phyloP scores from a whole-genome alignment of 2,329 filamentous ascomycete genomes.

The Zasmidium cellare region DNA sequence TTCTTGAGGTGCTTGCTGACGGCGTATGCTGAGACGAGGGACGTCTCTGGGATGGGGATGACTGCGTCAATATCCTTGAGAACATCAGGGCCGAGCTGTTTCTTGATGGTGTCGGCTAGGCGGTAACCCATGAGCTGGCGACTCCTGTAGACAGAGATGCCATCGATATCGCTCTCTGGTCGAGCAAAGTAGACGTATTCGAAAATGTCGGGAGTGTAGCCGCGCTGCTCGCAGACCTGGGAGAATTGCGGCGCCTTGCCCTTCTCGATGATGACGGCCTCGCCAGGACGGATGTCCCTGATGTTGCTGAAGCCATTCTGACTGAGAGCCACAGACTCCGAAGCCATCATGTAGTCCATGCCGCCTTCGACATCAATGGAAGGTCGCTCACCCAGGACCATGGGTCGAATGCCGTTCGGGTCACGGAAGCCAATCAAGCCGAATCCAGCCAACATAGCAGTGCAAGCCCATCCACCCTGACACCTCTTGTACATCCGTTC shows the following conservation, averaged over 20 bases:
- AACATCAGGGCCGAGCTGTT: conserved; percentile 66
- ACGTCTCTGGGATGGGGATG: conserved; percentile 82
- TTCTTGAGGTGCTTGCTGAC: conserved; percentile 75
- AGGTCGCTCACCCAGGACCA: conserved; percentile 73
- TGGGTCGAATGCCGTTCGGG: conserved; percentile 76
- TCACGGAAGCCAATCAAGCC: conserved; percentile 80
- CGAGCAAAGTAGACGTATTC: conserved; percentile 87
- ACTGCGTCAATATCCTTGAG: conserved; percentile 79
- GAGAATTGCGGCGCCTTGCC: conserved; percentile 71
- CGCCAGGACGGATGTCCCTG: conserved; percentile 74
- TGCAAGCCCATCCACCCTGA: conserved; percentile 76
- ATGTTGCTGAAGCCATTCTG: conserved; percentile 80
- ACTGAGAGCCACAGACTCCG: conserved; percentile 78
- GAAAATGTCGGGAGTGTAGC: conserved; percentile 83
- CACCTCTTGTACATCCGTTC: conserved; percentile 71
- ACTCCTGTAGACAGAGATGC: conserved; percentile 81
- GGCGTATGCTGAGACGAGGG: conserved; percentile 75
- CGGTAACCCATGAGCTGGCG: conserved; percentile 84
- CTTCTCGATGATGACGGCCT: conserved; percentile 84
- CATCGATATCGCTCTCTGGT: conserved; percentile 80
- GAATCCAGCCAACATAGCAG: conserved; percentile 79
- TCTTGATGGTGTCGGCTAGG: conserved; percentile 71
- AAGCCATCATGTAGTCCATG: conserved; percentile 85
- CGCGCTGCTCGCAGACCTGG: conserved; percentile 67
- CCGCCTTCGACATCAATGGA: conserved; percentile 49